These are phyloP conservation scores for Mitragyna speciosa DNA, from an alignment of 257 asterid genomes.

Conservation along the genomic window DNA sequence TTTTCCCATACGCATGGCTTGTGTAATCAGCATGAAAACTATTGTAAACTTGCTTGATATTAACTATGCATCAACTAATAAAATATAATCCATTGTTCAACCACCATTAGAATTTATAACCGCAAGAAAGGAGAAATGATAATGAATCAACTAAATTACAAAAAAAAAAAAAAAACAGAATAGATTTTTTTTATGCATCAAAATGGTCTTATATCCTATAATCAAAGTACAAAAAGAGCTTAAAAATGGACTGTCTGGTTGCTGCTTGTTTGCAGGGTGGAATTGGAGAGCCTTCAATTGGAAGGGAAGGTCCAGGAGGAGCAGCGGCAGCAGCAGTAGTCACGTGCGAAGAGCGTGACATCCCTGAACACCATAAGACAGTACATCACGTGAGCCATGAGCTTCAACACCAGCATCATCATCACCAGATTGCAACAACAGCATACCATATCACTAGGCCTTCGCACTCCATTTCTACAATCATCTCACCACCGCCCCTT, in stretches of 20 bases:
- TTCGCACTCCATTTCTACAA: slow-evolving; percentile 76
- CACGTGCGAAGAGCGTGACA: slow-evolving; percentile 64
- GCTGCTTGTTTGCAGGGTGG: slow-evolving; percentile 46
- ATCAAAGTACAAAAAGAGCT: background rate
- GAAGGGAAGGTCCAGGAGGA: slow-evolving; percentile 43
- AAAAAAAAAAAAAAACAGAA: background rate
- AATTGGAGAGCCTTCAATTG: slow-evolving; percentile 59
- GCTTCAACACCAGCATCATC: slow-evolving; percentile 39
- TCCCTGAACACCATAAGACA: slow-evolving; percentile 38
- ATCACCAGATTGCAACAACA: slow-evolving; percentile 43
- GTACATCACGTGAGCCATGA: slow-evolving; percentile 51
- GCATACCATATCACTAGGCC: slow-evolving; percentile 78
- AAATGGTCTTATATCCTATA: background rate
- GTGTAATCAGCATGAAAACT: slow-evolving; percentile 42
- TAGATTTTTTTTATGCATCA: background rate
- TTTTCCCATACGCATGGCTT: slow-evolving; percentile 51
- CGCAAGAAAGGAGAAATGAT: background rate
- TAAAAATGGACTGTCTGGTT: background rate
- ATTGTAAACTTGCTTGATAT: slow-evolving; percentile 44
- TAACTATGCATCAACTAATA: slow-evolving; percentile 31
- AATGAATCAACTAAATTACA: background rate
- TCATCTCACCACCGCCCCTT: slow-evolving; percentile 59
- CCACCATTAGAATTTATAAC: slow-evolving; percentile 20
- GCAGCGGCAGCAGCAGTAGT: slow-evolving; percentile 22
- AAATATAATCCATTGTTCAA: slow-evolving; percentile 24